phyloP scores from a whole-genome alignment of 1,139 yeast genomes.

The Candida sp. region DNA sequence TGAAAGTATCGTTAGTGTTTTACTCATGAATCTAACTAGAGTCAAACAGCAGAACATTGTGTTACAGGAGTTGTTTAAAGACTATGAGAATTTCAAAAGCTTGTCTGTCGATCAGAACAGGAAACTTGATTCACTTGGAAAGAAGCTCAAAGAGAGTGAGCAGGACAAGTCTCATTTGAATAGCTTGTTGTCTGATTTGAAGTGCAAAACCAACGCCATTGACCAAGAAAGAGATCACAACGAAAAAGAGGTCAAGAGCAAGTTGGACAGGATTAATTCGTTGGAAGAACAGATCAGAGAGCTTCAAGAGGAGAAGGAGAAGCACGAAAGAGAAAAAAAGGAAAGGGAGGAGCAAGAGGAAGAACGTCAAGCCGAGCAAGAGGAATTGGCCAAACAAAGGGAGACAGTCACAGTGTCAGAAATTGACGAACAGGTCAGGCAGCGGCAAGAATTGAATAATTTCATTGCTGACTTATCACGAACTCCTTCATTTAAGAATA shows the following conservation, averaged over 20 bases:
- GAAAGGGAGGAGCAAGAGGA: background rate
- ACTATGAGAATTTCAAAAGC: constrained; percentile 28
- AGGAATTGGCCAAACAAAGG: background rate
- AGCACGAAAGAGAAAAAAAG: constrained; percentile 4
- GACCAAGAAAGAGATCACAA: constrained; percentile 2
- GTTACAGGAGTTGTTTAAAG: constrained; percentile 29
- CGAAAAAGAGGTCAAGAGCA: background rate
- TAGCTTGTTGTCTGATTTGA: constrained; percentile 45
- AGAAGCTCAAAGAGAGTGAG: constrained; percentile 19
- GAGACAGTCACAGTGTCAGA: background rate
- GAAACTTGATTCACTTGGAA: constrained; percentile 22
- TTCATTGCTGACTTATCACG: constrained; percentile 1
- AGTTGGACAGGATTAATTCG: constrained; percentile 1
- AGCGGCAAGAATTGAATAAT: constrained; percentile 2
- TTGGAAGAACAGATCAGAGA: background rate
- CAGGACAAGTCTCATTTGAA: constrained; percentile 21
- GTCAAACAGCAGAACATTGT: constrained; percentile 43
- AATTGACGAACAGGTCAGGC: constrained; percentile 3
- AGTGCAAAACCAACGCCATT: constrained; percentile 22
- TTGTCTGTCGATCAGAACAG: constrained; percentile 22
- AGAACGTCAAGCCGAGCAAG: background rate
- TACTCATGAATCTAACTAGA: constrained; percentile 32
- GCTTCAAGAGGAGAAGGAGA: constrained; percentile 4
- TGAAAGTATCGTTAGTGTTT: constrained; percentile 37
- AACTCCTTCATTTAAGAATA: background rate